A percentile compares a stretch with the other conserved stretches of the same genome.
Conservation (phyloP, 257 asterid genomes). For the Solanum ossicruentum region DNA sequence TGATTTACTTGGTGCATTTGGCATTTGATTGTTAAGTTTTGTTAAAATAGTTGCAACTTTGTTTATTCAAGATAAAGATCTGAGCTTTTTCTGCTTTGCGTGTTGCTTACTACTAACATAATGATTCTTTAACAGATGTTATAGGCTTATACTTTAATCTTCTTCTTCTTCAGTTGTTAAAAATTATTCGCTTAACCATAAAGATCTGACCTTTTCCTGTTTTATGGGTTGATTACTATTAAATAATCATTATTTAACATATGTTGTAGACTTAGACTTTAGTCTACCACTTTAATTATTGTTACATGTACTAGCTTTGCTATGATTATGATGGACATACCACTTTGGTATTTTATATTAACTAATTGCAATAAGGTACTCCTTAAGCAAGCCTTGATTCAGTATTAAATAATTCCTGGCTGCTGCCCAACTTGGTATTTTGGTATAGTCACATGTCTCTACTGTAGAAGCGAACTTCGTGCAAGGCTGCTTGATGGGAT, state of each 20-base stretch:
- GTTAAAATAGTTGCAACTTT: background rate
- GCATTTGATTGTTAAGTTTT: background rate
- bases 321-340: background rate
- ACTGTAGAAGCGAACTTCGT: background rate
- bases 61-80: background rate
- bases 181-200: background rate
- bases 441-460: background rate
- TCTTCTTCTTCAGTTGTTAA: background rate
- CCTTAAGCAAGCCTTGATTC: background rate
- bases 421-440: background rate
- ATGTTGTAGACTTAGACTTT: background rate
- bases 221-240: background rate
- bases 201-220: background rate
- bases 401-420: background rate
- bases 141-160: background rate
- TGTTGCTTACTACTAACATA: background rate
- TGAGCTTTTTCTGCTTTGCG: background rate
- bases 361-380: background rate
- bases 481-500: background rate
- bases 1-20: background rate
- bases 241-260: background rate
- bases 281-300: background rate
- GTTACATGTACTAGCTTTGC: background rate
- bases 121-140: background rate
- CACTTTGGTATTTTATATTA: background rate